Conservation (phyloP, 306 rosid species). For the Comarum palustre region DNA sequence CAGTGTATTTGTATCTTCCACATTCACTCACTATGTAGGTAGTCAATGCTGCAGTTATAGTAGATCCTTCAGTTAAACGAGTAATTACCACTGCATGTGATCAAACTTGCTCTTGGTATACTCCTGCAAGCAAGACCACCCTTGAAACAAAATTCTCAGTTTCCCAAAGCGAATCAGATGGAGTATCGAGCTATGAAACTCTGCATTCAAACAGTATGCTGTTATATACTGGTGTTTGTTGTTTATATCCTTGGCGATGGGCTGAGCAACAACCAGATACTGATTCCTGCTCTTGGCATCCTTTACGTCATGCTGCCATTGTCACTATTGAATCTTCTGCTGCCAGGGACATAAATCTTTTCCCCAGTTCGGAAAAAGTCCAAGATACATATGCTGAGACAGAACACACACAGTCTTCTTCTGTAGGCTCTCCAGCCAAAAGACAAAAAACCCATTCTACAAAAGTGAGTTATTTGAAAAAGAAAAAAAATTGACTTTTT, state of each 20-base stretch:
- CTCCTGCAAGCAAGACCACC: constrained; percentile 25
- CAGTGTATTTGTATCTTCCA: background rate
- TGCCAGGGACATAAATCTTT: constrained; percentile 65
- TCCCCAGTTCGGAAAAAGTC: constrained; percentile 34
- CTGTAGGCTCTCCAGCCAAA: constrained; percentile 50
- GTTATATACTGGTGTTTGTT: constrained; percentile 29
- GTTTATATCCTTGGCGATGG: constrained; percentile 76
- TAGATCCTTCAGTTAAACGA: constrained; percentile 73
- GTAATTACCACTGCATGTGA: constrained; percentile 69
- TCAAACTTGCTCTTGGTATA: constrained; percentile 46
- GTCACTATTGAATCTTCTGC: constrained; percentile 88
- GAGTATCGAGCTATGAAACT: constrained; percentile 29
- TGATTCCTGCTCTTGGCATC: constrained; percentile 54
- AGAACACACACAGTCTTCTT: constrained; percentile 29
- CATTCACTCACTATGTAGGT: constrained; percentile 37
- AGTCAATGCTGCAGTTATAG: constrained; percentile 84
- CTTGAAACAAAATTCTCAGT: constrained; percentile 22
- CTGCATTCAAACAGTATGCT: constrained; percentile 12
- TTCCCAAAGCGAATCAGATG: constrained; percentile 28
- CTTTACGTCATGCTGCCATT: constrained; percentile 77
- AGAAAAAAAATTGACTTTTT: no score
- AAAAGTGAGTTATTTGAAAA: constrained; percentile 47
- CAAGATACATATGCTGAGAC: constrained; percentile 38
- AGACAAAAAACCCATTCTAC: constrained; percentile 49
- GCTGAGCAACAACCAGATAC: constrained; percentile 40